Conservation (phyloP, 2,329 filamentous ascomycete species). For the Alternaria rosae region DNA sequence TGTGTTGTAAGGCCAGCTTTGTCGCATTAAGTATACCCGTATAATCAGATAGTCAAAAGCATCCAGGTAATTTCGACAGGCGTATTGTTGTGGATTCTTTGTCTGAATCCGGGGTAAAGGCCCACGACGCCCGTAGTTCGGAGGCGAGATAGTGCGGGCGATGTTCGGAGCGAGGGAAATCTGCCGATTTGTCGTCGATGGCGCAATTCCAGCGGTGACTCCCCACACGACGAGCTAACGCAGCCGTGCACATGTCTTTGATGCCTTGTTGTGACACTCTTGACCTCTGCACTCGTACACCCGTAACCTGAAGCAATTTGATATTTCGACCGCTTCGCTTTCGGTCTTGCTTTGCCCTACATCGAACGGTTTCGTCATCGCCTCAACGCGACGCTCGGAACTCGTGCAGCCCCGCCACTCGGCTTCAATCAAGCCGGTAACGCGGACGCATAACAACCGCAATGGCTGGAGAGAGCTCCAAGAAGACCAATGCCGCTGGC, state of each 20-base stretch:
- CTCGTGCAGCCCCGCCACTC: conserved; percentile 14
- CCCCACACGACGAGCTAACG: conserved; percentile 33
- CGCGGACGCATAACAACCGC: conserved; percentile 17
- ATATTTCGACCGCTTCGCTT: neutral
- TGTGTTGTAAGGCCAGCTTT: neutral
- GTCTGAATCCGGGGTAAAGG: conserved; percentile 29
- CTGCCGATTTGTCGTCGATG: conserved; percentile 38
- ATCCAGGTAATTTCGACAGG: neutral
- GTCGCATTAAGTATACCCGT: conserved; percentile 14
- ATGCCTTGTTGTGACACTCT: conserved; percentile 11
- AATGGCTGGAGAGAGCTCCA: conserved; percentile 46
- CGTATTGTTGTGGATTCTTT: conserved; percentile 7
- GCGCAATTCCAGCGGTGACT: conserved; percentile 48
- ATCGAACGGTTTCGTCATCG: conserved; percentile 17
- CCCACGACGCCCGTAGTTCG: conserved; percentile 12
- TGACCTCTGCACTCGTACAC: conserved; percentile 8
- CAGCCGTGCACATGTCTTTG: conserved; percentile 33
- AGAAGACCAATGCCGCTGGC: conserved; percentile 47
- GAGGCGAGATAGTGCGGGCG: conserved; percentile 12
- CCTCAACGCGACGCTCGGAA: conserved; percentile 25
- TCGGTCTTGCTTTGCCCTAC: neutral
- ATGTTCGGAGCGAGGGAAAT: conserved; percentile 33
- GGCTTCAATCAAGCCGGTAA: conserved; percentile 18
- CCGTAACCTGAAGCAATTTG: neutral
- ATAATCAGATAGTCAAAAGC: conserved; percentile 5